Conservation (phyloP, 2,329 filamentous ascomycete genomes). For the Penicillium vulpinum region DNA sequence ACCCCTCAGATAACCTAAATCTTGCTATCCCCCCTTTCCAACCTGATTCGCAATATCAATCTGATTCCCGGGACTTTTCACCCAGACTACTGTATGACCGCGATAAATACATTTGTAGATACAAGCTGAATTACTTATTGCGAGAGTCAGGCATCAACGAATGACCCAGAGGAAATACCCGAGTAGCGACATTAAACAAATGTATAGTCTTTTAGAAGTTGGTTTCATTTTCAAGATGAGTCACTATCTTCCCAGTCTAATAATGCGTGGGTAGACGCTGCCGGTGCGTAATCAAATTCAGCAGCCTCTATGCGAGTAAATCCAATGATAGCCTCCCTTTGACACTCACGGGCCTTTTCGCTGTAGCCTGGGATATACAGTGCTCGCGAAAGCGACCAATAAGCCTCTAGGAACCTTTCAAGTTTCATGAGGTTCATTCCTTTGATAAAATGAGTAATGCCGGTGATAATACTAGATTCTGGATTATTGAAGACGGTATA, state of each 20-base stretch:
- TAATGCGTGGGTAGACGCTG: conserved; percentile 7
- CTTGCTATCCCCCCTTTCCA: neutral
- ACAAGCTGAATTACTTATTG: neutral
- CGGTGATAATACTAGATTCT: conserved; percentile 7
- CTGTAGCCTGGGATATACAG: conserved; percentile 19
- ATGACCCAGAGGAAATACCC: neutral
- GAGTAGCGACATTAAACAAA: neutral
- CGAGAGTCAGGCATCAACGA: neutral
- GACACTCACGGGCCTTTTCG: conserved; percentile 15
- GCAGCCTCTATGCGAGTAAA: conserved; percentile 5
- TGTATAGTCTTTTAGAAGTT: neutral
- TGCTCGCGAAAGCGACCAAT: conserved; percentile 15
- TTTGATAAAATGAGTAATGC: conserved; percentile 22
- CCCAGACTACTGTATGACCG: neutral
- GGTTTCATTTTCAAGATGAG: neutral
- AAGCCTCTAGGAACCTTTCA: conserved; percentile 17
- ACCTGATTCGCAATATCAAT: neutral
- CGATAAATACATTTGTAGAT: neutral
- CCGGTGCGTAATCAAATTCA: neutral
- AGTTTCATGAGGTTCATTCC: conserved; percentile 19
- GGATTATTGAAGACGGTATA: neutral
- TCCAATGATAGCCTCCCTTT: conserved; percentile 11
- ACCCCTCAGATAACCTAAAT: neutral
- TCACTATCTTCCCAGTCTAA: neutral
- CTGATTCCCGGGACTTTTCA: neutral